phyloP scores from a whole-genome alignment of 2,329 filamentous ascomycete genomes.

The Scleromitrula shiraiana region DNA sequence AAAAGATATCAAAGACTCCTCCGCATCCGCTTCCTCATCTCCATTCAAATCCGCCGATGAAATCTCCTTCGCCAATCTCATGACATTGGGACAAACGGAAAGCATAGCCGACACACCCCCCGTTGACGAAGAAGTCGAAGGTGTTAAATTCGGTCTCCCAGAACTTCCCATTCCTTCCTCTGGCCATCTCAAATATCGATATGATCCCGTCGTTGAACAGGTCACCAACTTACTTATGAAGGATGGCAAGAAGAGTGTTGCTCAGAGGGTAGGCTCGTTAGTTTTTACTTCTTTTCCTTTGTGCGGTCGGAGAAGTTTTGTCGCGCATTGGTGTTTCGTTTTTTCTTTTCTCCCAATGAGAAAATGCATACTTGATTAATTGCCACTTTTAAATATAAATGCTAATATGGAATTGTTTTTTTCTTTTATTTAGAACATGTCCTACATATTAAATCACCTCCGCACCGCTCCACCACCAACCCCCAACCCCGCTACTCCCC shows the following conservation, averaged over 20 bases:
- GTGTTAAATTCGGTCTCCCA: slow-evolving; percentile 65
- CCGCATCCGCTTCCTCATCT: neutral
- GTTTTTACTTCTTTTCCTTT: slow-evolving; percentile 20
- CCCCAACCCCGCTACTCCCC: slow-evolving; percentile 60
- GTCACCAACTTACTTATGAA: slow-evolving; percentile 86
- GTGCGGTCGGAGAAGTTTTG: slow-evolving; percentile 10
- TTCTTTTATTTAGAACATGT: slow-evolving; percentile 59
- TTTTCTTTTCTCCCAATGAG: neutral
- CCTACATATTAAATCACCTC: slow-evolving; percentile 71
- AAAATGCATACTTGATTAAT: no score
- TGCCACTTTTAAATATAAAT: no score
- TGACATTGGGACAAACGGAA: slow-evolving; percentile 26
- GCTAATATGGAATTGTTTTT: slow-evolving; percentile 10
- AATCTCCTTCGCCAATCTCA: slow-evolving; percentile 26
- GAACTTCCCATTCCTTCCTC: slow-evolving; percentile 53
- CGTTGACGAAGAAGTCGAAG: slow-evolving; percentile 16
- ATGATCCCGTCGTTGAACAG: slow-evolving; percentile 78
- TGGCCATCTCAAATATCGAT: slow-evolving; percentile 66
- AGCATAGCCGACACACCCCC: slow-evolving; percentile 22
- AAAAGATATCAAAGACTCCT: slow-evolving; percentile 39
- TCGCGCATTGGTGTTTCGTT: slow-evolving; percentile 13
- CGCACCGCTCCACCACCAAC: slow-evolving; percentile 76
- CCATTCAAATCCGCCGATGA: slow-evolving; percentile 24
- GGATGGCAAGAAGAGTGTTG: slow-evolving; percentile 80
- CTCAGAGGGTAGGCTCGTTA: slow-evolving; percentile 62